A percentile compares a stretch with the other conserved stretches of the same genome.
Conservation (phyloP, 305 asterid genomes). For the Fraxinus sp. region DNA sequence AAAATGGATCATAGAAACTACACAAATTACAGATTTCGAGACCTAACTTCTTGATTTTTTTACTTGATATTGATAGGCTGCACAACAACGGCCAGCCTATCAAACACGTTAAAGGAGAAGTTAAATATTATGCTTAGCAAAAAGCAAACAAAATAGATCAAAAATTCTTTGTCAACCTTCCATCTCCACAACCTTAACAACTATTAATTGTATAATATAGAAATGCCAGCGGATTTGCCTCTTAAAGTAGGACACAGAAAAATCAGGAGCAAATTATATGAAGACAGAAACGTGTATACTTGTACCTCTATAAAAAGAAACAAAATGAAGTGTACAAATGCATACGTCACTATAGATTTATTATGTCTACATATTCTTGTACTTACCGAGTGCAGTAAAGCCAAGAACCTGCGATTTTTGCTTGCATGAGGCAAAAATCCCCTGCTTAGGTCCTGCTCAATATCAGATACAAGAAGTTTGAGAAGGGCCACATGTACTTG, state of each 20-base stretch:
- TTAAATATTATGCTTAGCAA: neutral
- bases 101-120: neutral
- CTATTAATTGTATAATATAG: constrained; percentile 4
- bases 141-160: neutral
- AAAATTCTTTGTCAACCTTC: neutral
- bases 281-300: neutral
- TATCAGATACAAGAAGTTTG: constrained; percentile 67
- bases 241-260: neutral
- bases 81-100: neutral
- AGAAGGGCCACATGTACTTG: constrained; percentile 83
- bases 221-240: neutral
- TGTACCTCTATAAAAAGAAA: neutral
- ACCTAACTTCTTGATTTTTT: neutral
- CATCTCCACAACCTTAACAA: neutral
- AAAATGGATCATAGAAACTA: neutral
- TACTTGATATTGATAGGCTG: neutral
- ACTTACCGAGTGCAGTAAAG: constrained; percentile 76
- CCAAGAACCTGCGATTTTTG: constrained; percentile 77
- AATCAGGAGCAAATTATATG: neutral
- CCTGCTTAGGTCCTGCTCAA: constrained; percentile 56
- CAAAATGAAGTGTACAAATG: constrained; percentile 14
- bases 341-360: neutral
- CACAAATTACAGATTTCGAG: neutral
- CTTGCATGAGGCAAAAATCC: constrained; percentile 54
- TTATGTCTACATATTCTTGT: constrained; percentile 15